phyloP scores from a whole-genome alignment of 371 early-diverging fungal species.

The Homolaphlyctis polyrhiza region DNA sequence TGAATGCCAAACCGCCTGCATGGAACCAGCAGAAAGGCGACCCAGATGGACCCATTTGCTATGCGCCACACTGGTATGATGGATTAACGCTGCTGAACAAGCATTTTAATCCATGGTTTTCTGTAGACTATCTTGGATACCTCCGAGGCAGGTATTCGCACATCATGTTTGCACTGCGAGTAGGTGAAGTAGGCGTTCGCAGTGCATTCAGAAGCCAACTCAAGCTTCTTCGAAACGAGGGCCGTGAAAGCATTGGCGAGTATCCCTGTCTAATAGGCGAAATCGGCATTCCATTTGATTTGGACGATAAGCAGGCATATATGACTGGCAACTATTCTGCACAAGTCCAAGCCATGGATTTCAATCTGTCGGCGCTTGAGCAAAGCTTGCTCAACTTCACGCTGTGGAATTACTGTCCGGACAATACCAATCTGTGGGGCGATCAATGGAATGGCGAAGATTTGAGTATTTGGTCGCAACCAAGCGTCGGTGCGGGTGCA shows the following conservation, averaged over 20 bases:
- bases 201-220: slow-evolving; percentile 22
- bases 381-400: slow-evolving; percentile 67
- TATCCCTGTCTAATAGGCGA: slow-evolving; percentile 61
- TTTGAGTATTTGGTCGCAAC: slow-evolving; percentile 53
- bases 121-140: slow-evolving; percentile 49
- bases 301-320: slow-evolving; percentile 61
- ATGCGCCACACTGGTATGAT: slow-evolving; percentile 80
- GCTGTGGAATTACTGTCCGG: slow-evolving; percentile 76
- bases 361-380: slow-evolving; percentile 53
- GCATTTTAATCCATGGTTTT: slow-evolving; percentile 58
- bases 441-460: slow-evolving; percentile 88
- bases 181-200: slow-evolving; percentile 29
- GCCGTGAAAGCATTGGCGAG: slow-evolving; percentile 15
- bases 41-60: slow-evolving; percentile 46
- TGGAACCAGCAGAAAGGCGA: slow-evolving; percentile 14
- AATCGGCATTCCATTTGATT: slow-evolving; percentile 78
- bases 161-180: slow-evolving; percentile 21
- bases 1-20: slow-evolving; percentile 58
- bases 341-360: slow-evolving; percentile 65
- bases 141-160: slow-evolving; percentile 19
- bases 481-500: not conserved
- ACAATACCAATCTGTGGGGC: slow-evolving; percentile 65
- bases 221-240: slow-evolving; percentile 19
- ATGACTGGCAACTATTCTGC: slow-evolving; percentile 57
- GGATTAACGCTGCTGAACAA: slow-evolving; percentile 71